A percentile compares a stretch with the other conserved stretches of the same genome.
Conservation (phyloP, 768 basidiomycete species). For the Panus rudis region DNA sequence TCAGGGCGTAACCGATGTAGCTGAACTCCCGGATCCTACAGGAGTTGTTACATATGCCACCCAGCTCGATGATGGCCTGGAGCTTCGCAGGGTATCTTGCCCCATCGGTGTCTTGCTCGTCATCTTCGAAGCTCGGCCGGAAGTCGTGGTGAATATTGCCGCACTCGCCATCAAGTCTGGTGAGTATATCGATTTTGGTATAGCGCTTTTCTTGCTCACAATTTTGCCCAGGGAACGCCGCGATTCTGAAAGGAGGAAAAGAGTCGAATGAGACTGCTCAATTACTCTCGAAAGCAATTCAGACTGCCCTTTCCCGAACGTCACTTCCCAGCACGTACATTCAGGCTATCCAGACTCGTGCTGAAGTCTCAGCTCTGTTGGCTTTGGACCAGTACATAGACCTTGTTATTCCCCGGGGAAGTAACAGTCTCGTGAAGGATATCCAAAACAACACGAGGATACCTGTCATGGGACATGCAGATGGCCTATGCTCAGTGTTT, state of each 20-base stretch:
- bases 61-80: conserved; percentile 80
- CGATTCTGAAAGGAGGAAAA: conserved; percentile 96
- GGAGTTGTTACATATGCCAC: conserved; percentile 83
- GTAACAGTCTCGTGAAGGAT: conserved; percentile 79
- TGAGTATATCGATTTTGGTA: conserved; percentile 26
- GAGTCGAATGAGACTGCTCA: conserved; percentile 80
- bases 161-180: conserved; percentile 95
- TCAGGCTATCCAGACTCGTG: conserved; percentile 86
- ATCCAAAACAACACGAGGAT: conserved; percentile 91
- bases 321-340: conserved; percentile 74
- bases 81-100: conserved; percentile 90
- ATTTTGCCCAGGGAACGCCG: conserved; percentile 74
- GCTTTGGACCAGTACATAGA: conserved; percentile 89
- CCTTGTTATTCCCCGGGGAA: conserved; percentile 93
- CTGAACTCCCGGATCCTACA: conserved; percentile 77
- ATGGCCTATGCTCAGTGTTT: conserved; percentile 88
- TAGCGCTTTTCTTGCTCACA: background rate
- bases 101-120: conserved; percentile 95
- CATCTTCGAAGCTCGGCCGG: conserved; percentile 95
- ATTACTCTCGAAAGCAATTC: conserved; percentile 74
- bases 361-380: conserved; percentile 84
- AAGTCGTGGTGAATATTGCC: conserved; percentile 97
- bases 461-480: conserved; percentile 98
- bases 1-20: conserved; percentile 84
- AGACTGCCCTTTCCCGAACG: conserved; percentile 66